Conservation (phyloP, 2,329 filamentous ascomycete genomes). For the Colletotrichum cereale region DNA sequence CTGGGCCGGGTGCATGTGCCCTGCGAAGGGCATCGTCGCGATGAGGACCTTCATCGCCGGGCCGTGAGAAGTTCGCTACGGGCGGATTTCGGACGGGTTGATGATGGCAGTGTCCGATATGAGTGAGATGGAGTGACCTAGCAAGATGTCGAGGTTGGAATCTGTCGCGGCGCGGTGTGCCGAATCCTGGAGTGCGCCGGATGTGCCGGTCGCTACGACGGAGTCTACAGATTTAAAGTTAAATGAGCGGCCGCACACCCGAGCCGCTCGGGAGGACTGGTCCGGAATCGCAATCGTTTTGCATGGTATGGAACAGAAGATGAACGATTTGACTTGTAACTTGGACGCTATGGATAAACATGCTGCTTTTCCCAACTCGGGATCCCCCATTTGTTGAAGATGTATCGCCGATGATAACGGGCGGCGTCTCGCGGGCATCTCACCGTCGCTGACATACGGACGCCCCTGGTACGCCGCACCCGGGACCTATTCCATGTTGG, state of each 20-base stretch:
- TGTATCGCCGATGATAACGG: neutral
- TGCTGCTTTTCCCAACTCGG: too few relatives aligned
- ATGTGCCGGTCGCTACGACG: neutral
- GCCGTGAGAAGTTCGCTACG: too few relatives aligned
- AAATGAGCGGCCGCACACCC: neutral
- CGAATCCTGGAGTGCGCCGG: neutral
- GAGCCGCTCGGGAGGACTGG: too few relatives aligned
- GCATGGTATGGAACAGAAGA: neutral
- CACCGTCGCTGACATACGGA: neutral
- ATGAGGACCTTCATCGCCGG: slow-evolving; percentile 32
- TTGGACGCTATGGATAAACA: too few relatives aligned
- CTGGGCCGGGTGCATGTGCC: slow-evolving; percentile 22
- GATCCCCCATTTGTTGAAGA: too few relatives aligned
- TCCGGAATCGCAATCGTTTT: too few relatives aligned
- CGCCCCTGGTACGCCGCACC: neutral
- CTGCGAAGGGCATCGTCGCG: slow-evolving; percentile 23
- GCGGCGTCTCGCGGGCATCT: neutral
- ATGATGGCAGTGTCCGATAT: too few relatives aligned
- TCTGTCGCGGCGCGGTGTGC: too few relatives aligned
- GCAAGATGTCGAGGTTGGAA: neutral
- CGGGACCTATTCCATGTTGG: neutral
- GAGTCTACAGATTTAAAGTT: slow-evolving; percentile 9
- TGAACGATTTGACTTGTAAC: too few relatives aligned
- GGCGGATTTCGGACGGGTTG: too few relatives aligned
- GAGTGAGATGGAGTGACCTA: neutral